Evolutionary conservation across 2,329 filamentous ascomycete species (phyloP), one percentile per base, ranked within the genome.

Genomic region (Trichoderma endophyticum): DNA sequence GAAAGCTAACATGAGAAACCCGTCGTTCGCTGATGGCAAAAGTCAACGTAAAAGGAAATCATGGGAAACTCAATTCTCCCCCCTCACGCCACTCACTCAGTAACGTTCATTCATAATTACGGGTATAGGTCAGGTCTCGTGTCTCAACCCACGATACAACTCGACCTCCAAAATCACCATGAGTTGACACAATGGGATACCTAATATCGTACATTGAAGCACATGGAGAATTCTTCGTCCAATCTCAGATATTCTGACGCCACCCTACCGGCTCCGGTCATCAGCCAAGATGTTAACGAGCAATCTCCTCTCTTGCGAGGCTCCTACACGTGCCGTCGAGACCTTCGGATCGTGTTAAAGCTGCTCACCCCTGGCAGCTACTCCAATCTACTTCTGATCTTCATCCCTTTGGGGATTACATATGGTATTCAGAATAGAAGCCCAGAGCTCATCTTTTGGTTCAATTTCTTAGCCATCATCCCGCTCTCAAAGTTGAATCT

Each of bases 401-500:
- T 68, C n/a, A 39, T 68, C 1, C 70, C 63, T 24, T 24, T 72
- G 1, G 70, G 70, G 3, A 68, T 71, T 15, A 54, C 26, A 4
- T 68, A 32, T 62, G 70, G 70, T n/a, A 18, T 68, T n/a, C 57
- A 61, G 11, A 61, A 72, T 48, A 36, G 24, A 28, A 5, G 39
- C 14, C 63, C 63, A 18, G 56, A 57, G 8, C 64, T 62, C 30
- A 68, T 67, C 32, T 72, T 72, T 32, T 72, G 63, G 70, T 62
- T 72, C 63, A 72, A 72, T 2, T 62, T 72, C 18, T 18, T 72
- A 0, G 62, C 70, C 14, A 72, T 72, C 15, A 48, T 72, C 12
- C 70, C 63, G 12, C 70, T 72, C n/a, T 72, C 63, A 34, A 59
- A 68, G 30, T 39, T 72, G 15, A 72, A 67, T 48, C 39, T 60